phyloP scores from a whole-genome alignment of 2,329 filamentous ascomycete species.

The Penicillium sp. region DNA sequence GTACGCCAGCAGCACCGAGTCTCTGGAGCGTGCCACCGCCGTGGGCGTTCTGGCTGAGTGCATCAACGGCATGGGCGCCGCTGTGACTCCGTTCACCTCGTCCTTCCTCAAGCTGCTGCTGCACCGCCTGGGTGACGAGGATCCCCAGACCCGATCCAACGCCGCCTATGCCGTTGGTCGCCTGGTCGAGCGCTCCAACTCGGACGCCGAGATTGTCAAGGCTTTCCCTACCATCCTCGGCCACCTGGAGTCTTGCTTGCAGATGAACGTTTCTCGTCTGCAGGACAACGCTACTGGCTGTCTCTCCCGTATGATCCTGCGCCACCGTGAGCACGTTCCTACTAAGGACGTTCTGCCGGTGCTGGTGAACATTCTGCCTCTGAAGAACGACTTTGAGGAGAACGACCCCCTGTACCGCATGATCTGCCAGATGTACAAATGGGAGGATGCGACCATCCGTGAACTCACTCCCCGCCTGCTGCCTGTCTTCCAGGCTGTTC shows the following conservation, averaged over 20 bases:
- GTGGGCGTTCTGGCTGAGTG: constrained; percentile 92
- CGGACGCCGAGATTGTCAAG: constrained; percentile 71
- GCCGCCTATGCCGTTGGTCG: constrained; percentile 89
- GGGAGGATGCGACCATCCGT: constrained; percentile 49
- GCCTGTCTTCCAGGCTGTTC: constrained; percentile 51
- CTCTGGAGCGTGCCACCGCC: constrained; percentile 83
- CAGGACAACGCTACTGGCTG: constrained; percentile 94
- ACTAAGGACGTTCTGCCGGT: constrained; percentile 79
- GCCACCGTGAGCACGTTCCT: constrained; percentile 80
- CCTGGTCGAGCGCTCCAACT: constrained; percentile 77
- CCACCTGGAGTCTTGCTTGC: constrained; percentile 83
- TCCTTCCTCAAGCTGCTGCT: constrained; percentile 77
- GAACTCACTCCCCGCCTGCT: constrained; percentile 50
- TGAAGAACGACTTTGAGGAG: constrained; percentile 94
- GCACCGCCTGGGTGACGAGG: constrained; percentile 85
- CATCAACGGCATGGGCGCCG: constrained; percentile 77
- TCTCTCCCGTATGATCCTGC: constrained; percentile 86
- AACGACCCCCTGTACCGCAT: constrained; percentile 92
- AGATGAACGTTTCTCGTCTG: constrained; percentile 74
- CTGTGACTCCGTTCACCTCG: constrained; percentile 79
- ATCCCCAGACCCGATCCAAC: constrained; percentile 91
- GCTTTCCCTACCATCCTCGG: constrained; percentile 75
- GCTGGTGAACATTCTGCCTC: constrained; percentile 75
- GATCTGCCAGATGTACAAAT: constrained; percentile 75
- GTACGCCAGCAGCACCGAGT: constrained; percentile 82